Percentiles rank a stretch among this genome's conserved stretches.
These are phyloP conservation scores for Prototheca cutis DNA, from an alignment of 163 green algal genomes.

Conservation along the genomic window DNA sequence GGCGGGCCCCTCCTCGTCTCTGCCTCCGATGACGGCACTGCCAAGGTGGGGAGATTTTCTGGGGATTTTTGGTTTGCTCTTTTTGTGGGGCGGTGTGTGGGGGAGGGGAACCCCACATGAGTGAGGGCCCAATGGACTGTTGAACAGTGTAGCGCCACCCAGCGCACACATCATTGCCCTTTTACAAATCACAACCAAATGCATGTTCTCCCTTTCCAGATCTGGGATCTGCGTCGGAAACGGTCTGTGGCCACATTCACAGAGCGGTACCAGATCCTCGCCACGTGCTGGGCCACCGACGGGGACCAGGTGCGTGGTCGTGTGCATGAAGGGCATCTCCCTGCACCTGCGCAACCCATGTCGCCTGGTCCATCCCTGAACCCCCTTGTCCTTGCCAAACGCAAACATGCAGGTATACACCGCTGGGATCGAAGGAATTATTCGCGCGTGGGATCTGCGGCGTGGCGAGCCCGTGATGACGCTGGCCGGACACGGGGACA, in stretches of 20 bases:
- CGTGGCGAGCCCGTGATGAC: conserved; percentile 46
- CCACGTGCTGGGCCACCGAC: conserved; percentile 64
- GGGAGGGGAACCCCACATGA: no score
- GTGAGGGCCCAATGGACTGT: no score
- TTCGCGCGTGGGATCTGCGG: conserved; percentile 86
- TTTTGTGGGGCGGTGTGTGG: no score
- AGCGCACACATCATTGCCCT: no score
- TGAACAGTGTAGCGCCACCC: no score
- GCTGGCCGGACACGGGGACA: conserved; percentile 49
- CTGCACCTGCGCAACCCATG: no score
- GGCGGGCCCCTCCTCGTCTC: conserved; percentile 73
- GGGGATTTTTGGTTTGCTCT: no score
- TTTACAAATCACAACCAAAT: no score
- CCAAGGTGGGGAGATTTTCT: no score
- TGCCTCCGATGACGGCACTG: conserved; percentile 73
- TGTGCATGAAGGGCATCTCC: conserved; percentile 75
- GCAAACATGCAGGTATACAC: conserved; percentile 68
- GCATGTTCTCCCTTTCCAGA: no score
- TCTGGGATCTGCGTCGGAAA: conserved; percentile 85
- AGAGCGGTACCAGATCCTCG: conserved; percentile 58
- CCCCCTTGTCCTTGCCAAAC: background rate
- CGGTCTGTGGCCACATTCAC: conserved; percentile 60
- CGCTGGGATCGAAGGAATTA: conserved; percentile 77
- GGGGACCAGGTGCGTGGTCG: conserved; percentile 75
- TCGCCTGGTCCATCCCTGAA: background rate